Percentiles rank a stretch among this genome's conserved stretches.
phyloP scores from a whole-genome alignment of 2,329 filamentous ascomycete species.

The Xylariales sp. region DNA sequence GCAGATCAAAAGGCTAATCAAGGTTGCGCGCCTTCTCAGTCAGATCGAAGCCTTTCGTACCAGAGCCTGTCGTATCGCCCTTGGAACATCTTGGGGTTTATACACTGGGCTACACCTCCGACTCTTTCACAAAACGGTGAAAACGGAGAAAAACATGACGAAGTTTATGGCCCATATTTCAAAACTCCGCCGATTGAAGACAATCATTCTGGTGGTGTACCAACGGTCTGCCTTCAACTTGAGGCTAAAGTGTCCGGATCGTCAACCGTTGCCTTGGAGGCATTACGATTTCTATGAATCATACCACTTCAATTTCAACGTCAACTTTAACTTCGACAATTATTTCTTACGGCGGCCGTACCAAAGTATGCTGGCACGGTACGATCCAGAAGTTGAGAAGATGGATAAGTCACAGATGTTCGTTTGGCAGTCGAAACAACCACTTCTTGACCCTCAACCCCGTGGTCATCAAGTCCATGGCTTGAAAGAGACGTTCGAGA shows the following conservation, averaged over 20 bases:
- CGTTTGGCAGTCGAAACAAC: constrained; percentile 19
- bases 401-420: constrained; percentile 12
- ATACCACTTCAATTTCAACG: constrained; percentile 43
- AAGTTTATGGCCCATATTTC: constrained; percentile 36
- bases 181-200: constrained; percentile 35
- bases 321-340: constrained; percentile 40
- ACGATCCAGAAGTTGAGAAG: constrained; percentile 21
- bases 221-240: constrained; percentile 43
- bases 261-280: constrained; percentile 18
- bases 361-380: constrained; percentile 24
- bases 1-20: constrained; percentile 41
- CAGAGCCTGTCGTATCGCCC: constrained; percentile 34
- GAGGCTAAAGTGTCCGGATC: constrained; percentile 15
- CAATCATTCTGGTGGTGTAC: constrained; percentile 40
- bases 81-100: constrained; percentile 42
- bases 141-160: constrained; percentile 34
- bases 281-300: constrained; percentile 39
- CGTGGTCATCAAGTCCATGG: constrained; percentile 23
- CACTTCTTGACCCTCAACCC: constrained; percentile 22
- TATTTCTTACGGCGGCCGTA: constrained; percentile 37
- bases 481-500: constrained; percentile 24
- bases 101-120: constrained; percentile 42
- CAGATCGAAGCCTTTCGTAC: constrained; percentile 40
- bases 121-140: constrained; percentile 38
- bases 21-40: constrained; percentile 40